Percentiles rank a stretch among this genome's conserved stretches.
Evolutionary conservation across 805 yeast genomes (phyloP).

Genomic region (Lachancea nothofagi): DNA sequence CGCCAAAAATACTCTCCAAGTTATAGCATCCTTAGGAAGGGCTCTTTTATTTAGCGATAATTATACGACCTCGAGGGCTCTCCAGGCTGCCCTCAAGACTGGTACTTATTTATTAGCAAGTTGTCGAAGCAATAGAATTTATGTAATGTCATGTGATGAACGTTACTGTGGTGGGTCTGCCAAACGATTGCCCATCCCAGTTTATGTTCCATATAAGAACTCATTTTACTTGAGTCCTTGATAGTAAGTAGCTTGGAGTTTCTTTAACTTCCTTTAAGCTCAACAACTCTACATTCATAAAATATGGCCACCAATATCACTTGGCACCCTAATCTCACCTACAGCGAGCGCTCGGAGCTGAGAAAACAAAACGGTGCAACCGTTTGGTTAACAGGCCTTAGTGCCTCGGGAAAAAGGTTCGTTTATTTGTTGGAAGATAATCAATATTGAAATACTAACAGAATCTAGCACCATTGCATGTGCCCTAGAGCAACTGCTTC

Average conservation of each 20-base stretch:
- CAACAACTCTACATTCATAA: not conserved
- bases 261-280: not conserved
- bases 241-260: not conserved
- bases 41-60: too few species aligned
- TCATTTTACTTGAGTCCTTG: too few species aligned
- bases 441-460: slow-evolving; percentile 5
- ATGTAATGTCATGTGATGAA: not conserved
- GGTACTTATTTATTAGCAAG: too few species aligned
- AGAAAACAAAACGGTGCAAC: slow-evolving; percentile 85
- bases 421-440: slow-evolving; percentile 3
- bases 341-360: slow-evolving; percentile 66
- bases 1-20: too few species aligned
- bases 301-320: slow-evolving; percentile 92
- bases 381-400: slow-evolving; percentile 90
- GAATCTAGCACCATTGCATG: slow-evolving; percentile 72
- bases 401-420: slow-evolving; percentile 81
- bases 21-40: too few species aligned
- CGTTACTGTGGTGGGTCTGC: slow-evolving; percentile 2
- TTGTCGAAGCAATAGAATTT: too few species aligned
- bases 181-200: not conserved
- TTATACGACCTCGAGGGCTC: too few species aligned
- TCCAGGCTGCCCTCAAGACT: too few species aligned
- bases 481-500: slow-evolving; percentile 78
- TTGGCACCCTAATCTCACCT: slow-evolving; percentile 89
- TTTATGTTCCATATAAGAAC: too few species aligned